Percentiles rank a stretch among this genome's conserved stretches.
Evolutionary conservation across 2,329 filamentous ascomycete species (phyloP).

Genomic region (Graphilbum fragrans): DNA sequence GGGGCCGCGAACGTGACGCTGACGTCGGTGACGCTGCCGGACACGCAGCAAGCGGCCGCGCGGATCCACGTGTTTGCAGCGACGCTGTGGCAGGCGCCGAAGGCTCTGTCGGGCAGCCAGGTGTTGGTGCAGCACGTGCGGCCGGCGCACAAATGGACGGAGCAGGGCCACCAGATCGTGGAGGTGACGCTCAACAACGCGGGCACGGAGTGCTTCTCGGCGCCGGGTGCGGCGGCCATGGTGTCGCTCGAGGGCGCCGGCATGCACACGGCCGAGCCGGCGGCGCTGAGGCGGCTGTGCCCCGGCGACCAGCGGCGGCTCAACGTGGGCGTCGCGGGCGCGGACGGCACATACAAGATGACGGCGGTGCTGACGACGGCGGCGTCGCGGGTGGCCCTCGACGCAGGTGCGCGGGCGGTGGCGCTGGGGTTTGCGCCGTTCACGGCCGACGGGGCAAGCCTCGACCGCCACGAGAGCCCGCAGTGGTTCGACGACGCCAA

Average conservation of each 20-base stretch:
- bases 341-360: neutral
- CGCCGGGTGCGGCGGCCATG: constrained; percentile 10
- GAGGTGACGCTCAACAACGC: constrained; percentile 26
- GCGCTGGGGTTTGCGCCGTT: neutral
- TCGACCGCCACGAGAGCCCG: constrained; percentile 28
- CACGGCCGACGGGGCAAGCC: constrained; percentile 14
- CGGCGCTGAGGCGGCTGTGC: constrained; percentile 24
- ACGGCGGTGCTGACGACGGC: neutral
- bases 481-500: constrained; percentile 43
- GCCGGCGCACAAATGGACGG: constrained; percentile 28
- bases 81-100: constrained; percentile 17
- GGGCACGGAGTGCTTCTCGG: constrained; percentile 20
- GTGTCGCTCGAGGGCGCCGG: constrained; percentile 19
- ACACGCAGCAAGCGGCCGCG: constrained; percentile 2
- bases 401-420: too few species aligned
- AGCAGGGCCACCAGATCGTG: constrained; percentile 22
- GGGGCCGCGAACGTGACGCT: constrained; percentile 25
- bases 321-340: neutral
- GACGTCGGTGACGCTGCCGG: constrained; percentile 25
- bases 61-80: constrained; percentile 30
- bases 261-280: constrained; percentile 30
- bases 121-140: constrained; percentile 26
- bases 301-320: constrained; percentile 29
- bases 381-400: neutral
- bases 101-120: constrained; percentile 13